Percentiles rank a stretch among this genome's conserved stretches.
Evolutionary conservation across 139 green algal genomes (phyloP).

Genomic region (Bryopsis sp.): DNA sequence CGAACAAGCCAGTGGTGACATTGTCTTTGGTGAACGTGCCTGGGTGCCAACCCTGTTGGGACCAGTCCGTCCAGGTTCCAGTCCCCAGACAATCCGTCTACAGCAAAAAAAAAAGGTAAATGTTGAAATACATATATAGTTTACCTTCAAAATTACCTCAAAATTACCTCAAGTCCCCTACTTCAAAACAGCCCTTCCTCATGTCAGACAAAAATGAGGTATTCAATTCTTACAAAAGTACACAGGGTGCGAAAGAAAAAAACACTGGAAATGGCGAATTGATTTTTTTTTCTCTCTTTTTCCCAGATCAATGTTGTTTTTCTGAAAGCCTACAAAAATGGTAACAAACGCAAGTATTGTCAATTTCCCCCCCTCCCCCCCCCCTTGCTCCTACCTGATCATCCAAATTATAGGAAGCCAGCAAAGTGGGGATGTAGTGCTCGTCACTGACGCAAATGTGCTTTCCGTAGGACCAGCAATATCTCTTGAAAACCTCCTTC

Average conservation of each 20-base stretch:
- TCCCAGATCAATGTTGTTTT: too few relatives aligned
- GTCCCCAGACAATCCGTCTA: conserved; percentile 18
- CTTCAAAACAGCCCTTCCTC: too few relatives aligned
- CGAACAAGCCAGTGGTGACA: background rate
- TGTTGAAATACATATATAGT: too few relatives aligned
- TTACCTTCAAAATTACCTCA: too few relatives aligned
- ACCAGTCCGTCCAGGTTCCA: conserved; percentile 14
- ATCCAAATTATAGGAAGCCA: conserved; percentile 27
- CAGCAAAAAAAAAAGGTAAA: background rate
- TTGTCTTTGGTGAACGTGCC: conserved; percentile 10
- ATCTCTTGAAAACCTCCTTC: conserved; percentile 23
- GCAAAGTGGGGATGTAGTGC: conserved; percentile 28
- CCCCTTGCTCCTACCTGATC: conserved; percentile 2
- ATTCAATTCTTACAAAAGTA: too few relatives aligned
- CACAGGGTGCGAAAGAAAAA: too few relatives aligned
- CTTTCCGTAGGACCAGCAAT: conserved; percentile 19
- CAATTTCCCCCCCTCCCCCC: background rate
- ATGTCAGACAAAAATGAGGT: too few relatives aligned
- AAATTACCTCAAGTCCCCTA: too few relatives aligned
- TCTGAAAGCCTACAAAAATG: too few relatives aligned
- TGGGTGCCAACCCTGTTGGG: conserved; percentile 7
- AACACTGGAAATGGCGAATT: too few relatives aligned
- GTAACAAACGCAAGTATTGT: too few relatives aligned
- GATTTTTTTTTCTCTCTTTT: too few relatives aligned
- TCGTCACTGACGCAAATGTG: conserved; percentile 32